Evolutionary conservation across 768 basidiomycete genomes (phyloP).

Genomic region (Suillus ampliporus): DNA sequence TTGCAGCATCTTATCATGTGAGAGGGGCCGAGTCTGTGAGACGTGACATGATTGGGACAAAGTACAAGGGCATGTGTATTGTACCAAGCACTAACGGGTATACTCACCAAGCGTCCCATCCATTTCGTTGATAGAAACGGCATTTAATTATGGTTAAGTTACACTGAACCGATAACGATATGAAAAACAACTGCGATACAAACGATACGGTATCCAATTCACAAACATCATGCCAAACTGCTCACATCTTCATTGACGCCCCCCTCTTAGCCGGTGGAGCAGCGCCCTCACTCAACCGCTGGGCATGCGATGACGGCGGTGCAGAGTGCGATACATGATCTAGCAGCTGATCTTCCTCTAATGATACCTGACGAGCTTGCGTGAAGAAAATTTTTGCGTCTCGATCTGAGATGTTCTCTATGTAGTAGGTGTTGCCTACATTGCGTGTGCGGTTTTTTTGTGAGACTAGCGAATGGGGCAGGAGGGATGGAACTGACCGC

Average conservation of each 20-base stretch:
- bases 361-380: conserved; percentile 68
- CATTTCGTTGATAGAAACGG: not conserved
- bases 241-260: conserved; percentile 10
- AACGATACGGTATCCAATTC: not conserved
- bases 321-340: conserved; percentile 36
- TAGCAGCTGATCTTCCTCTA: conserved; percentile 29
- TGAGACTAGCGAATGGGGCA: conserved; percentile 6
- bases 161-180: not conserved
- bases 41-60: not conserved
- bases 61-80: not conserved
- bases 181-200: conserved; percentile 1
- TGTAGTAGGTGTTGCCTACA: conserved; percentile 87
- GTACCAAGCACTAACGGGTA: not conserved
- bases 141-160: not conserved
- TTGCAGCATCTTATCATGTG: not conserved
- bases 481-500: conserved; percentile 57
- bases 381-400: conserved; percentile 90
- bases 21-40: not conserved
- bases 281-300: conserved; percentile 30
- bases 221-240: not conserved
- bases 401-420: conserved; percentile 84
- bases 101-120: not conserved
- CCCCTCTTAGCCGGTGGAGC: conserved; percentile 18
- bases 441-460: not conserved
- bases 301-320: conserved; percentile 34